These are phyloP conservation scores for Irpex lacteus DNA, from an alignment of 1,284 basidiomycete genomes.

Conservation along the genomic window DNA sequence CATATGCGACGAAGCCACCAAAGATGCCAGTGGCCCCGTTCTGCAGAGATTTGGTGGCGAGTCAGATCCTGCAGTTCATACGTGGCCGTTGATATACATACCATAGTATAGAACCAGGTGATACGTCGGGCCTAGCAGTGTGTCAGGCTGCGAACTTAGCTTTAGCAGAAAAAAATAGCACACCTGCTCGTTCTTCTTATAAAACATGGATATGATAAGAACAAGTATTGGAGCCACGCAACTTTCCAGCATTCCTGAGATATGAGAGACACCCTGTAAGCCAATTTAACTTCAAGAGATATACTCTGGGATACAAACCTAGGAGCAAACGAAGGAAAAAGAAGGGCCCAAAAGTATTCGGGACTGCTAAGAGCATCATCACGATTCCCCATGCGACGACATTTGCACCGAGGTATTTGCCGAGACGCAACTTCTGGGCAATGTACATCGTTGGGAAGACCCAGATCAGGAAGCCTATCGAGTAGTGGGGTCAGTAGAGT, in stretches of 20 bases:
- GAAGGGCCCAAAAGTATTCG: constrained; percentile 56
- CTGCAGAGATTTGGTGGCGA: constrained; percentile 8
- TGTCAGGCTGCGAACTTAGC: neutral
- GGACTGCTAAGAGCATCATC: constrained; percentile 59
- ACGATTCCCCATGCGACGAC: constrained; percentile 61
- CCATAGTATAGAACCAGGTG: constrained; percentile 71
- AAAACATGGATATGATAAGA: constrained; percentile 66
- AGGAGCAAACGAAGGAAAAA: constrained; percentile 61
- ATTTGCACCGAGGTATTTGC: constrained; percentile 63
- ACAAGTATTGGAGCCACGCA: constrained; percentile 64
- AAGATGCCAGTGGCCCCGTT: constrained; percentile 39
- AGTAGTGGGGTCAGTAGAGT: neutral
- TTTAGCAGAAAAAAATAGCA: constrained; percentile 4
- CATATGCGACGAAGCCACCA: constrained; percentile 67
- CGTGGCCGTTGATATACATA: constrained; percentile 21
- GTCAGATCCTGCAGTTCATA: neutral
- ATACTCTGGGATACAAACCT: constrained; percentile 33
- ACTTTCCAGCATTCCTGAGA: constrained; percentile 60
- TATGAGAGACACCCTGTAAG: neutral
- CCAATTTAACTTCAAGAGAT: neutral
- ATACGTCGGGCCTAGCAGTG: constrained; percentile 48
- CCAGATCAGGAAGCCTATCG: constrained; percentile 54
- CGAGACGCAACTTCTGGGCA: constrained; percentile 55
- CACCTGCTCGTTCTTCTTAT: constrained; percentile 67
- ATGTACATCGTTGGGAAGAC: constrained; percentile 69